phyloP scores from a whole-genome alignment of 768 basidiomycete species.

The Candolleomyces eurysporus region DNA sequence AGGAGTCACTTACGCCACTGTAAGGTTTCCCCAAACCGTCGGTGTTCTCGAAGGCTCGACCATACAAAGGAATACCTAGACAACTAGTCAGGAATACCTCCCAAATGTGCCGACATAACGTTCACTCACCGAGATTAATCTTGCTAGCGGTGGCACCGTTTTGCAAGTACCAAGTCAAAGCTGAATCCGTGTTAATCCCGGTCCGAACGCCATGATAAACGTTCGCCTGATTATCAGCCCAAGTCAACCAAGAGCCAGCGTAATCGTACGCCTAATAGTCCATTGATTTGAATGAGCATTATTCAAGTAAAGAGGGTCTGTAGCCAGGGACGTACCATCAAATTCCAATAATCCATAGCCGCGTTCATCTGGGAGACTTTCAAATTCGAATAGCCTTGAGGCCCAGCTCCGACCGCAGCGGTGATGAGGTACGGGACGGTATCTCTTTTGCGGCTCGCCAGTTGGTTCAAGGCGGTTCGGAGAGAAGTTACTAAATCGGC shows the following conservation, averaged over 20 bases:
- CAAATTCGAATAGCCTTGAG: slow-evolving; percentile 55
- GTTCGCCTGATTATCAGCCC: slow-evolving; percentile 55
- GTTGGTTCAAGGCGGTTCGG: slow-evolving; percentile 58
- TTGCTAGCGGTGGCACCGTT: slow-evolving; percentile 64
- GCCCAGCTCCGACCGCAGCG: slow-evolving; percentile 63
- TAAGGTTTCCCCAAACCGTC: slow-evolving; percentile 65
- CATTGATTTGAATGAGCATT: not conserved
- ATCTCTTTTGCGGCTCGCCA: slow-evolving; percentile 61
- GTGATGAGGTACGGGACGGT: slow-evolving; percentile 57
- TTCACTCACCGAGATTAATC: slow-evolving; percentile 56
- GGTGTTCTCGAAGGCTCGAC: slow-evolving; percentile 74
- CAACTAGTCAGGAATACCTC: not conserved
- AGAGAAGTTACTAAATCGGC: slow-evolving; percentile 62
- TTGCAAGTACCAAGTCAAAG: slow-evolving; percentile 57
- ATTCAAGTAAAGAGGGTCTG: not conserved
- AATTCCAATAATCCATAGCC: slow-evolving; percentile 73
- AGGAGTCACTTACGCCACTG: slow-evolving; percentile 47
- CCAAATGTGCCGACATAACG: slow-evolving; percentile 3
- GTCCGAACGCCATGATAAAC: slow-evolving; percentile 65
- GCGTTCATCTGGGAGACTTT: slow-evolving; percentile 62
- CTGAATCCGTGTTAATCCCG: slow-evolving; percentile 64
- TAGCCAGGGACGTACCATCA: slow-evolving; percentile 54
- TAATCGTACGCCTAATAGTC: slow-evolving; percentile 64
- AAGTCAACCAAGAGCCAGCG: slow-evolving; percentile 75
- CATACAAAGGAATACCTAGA: slow-evolving; percentile 75